These are phyloP conservation scores for Cicer cuneatum DNA, from an alignment of 306 rosid genomes.

Conservation along the genomic window DNA sequence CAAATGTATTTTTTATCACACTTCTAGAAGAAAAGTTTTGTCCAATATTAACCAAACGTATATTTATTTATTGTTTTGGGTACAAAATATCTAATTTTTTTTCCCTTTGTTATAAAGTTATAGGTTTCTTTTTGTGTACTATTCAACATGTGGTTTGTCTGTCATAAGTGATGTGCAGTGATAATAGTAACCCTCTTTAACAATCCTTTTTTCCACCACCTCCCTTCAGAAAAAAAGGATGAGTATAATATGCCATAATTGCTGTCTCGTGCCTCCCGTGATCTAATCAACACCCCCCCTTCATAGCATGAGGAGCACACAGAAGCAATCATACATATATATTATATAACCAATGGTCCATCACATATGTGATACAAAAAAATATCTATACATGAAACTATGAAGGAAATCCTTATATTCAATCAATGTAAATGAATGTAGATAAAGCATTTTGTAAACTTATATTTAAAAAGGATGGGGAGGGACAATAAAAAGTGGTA, in stretches of 20 bases:
- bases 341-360: background rate
- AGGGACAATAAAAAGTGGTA: background rate
- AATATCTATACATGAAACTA: slow-evolving; percentile 20
- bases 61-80: background rate
- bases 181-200: slow-evolving; percentile 30
- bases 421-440: slow-evolving; percentile 19
- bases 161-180: background rate
- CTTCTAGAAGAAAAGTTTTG: background rate
- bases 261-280: slow-evolving; percentile 68
- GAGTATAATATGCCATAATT: slow-evolving; percentile 51
- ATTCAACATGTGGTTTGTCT: slow-evolving; percentile 42
- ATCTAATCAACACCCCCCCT: slow-evolving; percentile 48
- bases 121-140: background rate
- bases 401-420: slow-evolving; percentile 20
- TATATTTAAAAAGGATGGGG: background rate
- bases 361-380: slow-evolving; percentile 13
- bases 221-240: slow-evolving; percentile 14
- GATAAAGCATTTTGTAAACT: slow-evolving; percentile 15
- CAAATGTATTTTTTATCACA: background rate
- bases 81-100: background rate
- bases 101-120: slow-evolving; percentile 25
- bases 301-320: slow-evolving; percentile 46
- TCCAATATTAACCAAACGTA: background rate
- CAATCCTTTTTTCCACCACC: background rate
- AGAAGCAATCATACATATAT: slow-evolving; percentile 44